Evolutionary conservation across 345 rosid species (phyloP).

Genomic region (Eucalyptus curtisii): DNA sequence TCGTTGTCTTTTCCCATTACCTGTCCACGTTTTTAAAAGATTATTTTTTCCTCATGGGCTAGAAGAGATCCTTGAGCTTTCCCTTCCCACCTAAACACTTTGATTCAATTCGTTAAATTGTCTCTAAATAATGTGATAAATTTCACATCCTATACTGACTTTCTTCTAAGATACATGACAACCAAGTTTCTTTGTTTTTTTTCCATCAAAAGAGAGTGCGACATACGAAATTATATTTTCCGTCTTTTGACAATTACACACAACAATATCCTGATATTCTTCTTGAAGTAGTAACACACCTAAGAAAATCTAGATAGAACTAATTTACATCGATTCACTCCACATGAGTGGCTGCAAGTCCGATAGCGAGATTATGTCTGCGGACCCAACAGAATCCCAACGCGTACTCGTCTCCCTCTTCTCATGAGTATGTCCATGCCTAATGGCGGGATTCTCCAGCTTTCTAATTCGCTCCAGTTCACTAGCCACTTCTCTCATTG

Average conservation of each 20-base stretch:
- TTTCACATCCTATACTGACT: background rate
- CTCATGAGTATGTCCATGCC: background rate
- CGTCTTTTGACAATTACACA: background rate
- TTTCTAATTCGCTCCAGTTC: background rate
- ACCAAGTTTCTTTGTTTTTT: background rate
- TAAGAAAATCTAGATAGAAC: background rate
- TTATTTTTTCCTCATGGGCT: no score
- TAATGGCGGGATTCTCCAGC: background rate
- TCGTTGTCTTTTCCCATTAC: no score
- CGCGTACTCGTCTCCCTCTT: background rate
- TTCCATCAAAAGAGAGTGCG: background rate
- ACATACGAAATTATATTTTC: background rate
- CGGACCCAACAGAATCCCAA: background rate
- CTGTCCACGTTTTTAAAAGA: no score
- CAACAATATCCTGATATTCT: background rate
- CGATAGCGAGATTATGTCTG: background rate
- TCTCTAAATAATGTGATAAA: background rate
- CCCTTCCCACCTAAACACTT: no score
- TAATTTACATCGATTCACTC: background rate
- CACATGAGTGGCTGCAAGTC: background rate
- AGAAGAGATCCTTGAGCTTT: no score
- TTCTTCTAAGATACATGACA: background rate
- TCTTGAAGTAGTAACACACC: background rate
- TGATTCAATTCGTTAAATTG: background rate
- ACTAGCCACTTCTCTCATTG: background rate